These are phyloP conservation scores for Hortaea sp. DNA, from an alignment of 2,329 filamentous ascomycete species.

Conservation along the genomic window DNA sequence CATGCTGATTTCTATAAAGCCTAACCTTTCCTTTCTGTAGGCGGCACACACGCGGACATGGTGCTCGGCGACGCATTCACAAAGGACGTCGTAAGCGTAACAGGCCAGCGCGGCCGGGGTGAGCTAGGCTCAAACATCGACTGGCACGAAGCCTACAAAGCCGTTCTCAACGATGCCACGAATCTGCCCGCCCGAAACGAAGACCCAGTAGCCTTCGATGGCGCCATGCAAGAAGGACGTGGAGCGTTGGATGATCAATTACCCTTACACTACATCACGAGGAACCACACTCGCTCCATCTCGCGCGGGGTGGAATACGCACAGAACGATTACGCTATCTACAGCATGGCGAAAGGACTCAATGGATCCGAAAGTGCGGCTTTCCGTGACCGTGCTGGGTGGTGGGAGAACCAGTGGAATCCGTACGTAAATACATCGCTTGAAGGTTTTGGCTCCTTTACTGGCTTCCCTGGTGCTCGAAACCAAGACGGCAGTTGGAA, in stretches of 20 bases:
- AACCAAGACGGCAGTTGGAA: slow-evolving; percentile 16
- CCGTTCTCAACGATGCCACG: slow-evolving; percentile 54
- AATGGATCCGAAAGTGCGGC: slow-evolving; percentile 47
- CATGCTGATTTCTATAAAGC: slow-evolving; percentile 16
- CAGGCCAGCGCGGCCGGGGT: neutral
- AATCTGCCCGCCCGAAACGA: slow-evolving; percentile 46
- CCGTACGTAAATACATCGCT: slow-evolving; percentile 32
- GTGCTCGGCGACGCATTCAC: slow-evolving; percentile 61
- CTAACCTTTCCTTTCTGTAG: slow-evolving; percentile 39
- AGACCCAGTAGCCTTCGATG: slow-evolving; percentile 46
- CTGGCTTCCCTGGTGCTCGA: slow-evolving; percentile 55
- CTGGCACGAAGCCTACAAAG: slow-evolving; percentile 51
- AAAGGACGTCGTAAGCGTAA: slow-evolving; percentile 45
- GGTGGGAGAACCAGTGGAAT: slow-evolving; percentile 64
- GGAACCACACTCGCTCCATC: slow-evolving; percentile 48
- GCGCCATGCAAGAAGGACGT: slow-evolving; percentile 56
- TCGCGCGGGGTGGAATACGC: slow-evolving; percentile 58
- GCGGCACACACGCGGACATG: slow-evolving; percentile 57
- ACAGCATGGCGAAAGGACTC: slow-evolving; percentile 57
- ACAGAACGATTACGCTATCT: slow-evolving; percentile 56
- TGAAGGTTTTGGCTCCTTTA: slow-evolving; percentile 9
- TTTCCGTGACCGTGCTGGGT: neutral
- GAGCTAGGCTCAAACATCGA: slow-evolving; percentile 41
- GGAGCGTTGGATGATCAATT: slow-evolving; percentile 61
- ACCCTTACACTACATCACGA: slow-evolving; percentile 53